Evolutionary conservation across 192 early-diverging fungal species (phyloP), one percentile per base, ranked within the genome.

Genomic region (Polychytrium aggregatum): DNA sequence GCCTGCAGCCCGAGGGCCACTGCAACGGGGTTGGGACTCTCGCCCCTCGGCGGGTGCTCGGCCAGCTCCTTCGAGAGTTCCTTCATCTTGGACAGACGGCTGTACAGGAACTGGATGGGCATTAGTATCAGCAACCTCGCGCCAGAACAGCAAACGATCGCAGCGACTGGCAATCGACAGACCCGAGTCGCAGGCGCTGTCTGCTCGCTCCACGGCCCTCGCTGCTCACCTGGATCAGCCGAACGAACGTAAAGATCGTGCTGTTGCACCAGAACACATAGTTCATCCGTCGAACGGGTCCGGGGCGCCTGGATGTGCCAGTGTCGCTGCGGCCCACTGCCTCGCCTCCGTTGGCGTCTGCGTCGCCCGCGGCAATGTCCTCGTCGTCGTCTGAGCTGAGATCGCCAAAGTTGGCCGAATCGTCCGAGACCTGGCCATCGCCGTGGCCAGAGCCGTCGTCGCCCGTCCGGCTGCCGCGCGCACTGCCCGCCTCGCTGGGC

Each of bases 221-320:
- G 60, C 35, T 16, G 29, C 47, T 48, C 60, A 88, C 85, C 71
- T 88, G 81, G 47, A 74, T 90, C 31, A 90, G 72, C 35, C 94
- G 68, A 60, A 98, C 74, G 46, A 98, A 92, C 41, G 81, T 78
- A 52, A 93, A 98, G 52, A 91, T 84, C 17, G 56, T 70, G 44
- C 65, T 83, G 59, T 96, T 96, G 26, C 82, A 82, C 64, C 91
- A 98, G 55, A 96, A 88, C 38, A 82, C 78, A 51, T 70, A 72
- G 2, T 58, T 59, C 25, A 38, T 31, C 22, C 74, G 29, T 31
- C 42, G 44, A n/a, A n/a, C n/a, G 24, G 37, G 50, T 20, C 41
- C 44, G 44, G 45, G 28, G 11, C 61, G 17, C n/a, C 48, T 40
- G 27, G 43, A 31, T 3, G 34, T 43, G 22, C 33, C 28, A 17